Base-by-base conservation (phyloP, 129 eudicot genomes). In the Helichrysum umbraculigerum region DNA sequence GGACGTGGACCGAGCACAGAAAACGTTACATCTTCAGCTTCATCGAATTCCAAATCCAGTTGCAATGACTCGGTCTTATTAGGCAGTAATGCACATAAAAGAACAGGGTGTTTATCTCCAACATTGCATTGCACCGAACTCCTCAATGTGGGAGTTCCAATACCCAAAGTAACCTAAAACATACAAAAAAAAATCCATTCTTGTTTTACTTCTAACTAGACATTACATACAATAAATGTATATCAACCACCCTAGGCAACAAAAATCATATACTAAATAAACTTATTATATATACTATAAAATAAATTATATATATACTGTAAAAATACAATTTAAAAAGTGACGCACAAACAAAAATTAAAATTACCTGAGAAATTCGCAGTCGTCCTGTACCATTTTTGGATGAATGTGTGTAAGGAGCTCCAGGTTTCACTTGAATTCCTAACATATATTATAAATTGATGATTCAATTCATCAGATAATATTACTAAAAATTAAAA, bases 1-100 rank as follows among this genome's bases (percentile, higher is more conserved):
- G 88, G 84, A 32, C 96, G 91, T 20, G 98, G 93, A 83, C 98
- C 98, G 77, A 93, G 70, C 60, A 91, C 97, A 71, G 97, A 93
- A 78, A 93, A 93, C 0, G 85, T 63, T 7, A 93, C 96, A 80
- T 87, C 93, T 30, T 93, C 96, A 6, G 73, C 78, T 76, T 93
- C 97, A 65, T 87, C 96, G 81, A 93, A 93, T 73, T 91, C 98
- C 87, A 93, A 86, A 75, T 91, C 96, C 73, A 93, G 78, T 68
- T 88, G 91, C 84, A 87, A 72, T 0, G 97, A 93, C 75, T 93
- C 98, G 0, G 81, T 71, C 78, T 76, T 81, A 56, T 87, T 79
- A 6, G 97, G 98, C 78, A 93, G 51, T 68, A 94, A 85, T 3
- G 82, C 89, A 76, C 98, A 93, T 62, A 93, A 80, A 65, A 93